Evolutionary conservation across 768 basidiomycete genomes (phyloP).

Genomic region (Tylopilus sp.): DNA sequence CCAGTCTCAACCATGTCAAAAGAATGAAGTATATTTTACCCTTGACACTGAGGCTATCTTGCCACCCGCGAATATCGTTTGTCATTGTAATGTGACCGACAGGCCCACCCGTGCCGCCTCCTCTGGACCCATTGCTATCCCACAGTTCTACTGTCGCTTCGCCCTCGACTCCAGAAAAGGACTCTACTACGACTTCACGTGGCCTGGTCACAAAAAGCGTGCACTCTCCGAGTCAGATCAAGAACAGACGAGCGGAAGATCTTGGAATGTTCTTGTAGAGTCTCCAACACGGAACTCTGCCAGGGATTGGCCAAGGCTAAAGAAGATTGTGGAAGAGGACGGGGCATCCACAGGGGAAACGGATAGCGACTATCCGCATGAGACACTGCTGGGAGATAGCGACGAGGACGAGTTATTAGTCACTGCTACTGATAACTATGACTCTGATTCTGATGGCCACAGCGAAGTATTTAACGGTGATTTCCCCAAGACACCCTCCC

Average conservation of each 20-base stretch:
- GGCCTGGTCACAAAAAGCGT: constrained; percentile 45
- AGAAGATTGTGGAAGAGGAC: constrained; percentile 24
- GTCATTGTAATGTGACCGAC: constrained; percentile 47
- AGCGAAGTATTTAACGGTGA: constrained; percentile 27
- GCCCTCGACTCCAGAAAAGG: constrained; percentile 59
- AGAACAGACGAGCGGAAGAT: constrained; percentile 35
- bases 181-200: constrained; percentile 59
- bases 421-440: constrained; percentile 14
- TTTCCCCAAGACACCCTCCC: constrained; percentile 49
- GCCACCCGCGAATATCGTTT: constrained; percentile 48
- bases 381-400: constrained; percentile 13
- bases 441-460: constrained; percentile 27
- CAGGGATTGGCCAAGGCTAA: constrained; percentile 18
- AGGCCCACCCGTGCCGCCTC: constrained; percentile 13
- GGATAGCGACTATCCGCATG: constrained; percentile 22
- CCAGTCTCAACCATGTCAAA: constrained; percentile 1
- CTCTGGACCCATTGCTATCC: constrained; percentile 21
- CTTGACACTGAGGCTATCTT: constrained; percentile 47
- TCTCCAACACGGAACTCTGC: constrained; percentile 4
- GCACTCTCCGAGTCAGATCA: constrained; percentile 33
- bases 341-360: constrained; percentile 13
- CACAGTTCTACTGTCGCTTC: constrained; percentile 51
- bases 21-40: constrained; percentile 80
- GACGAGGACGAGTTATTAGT: constrained; percentile 23
- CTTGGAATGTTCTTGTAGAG: constrained; percentile 45